These are phyloP conservation scores for Starmerella cellae DNA, from an alignment of 805 yeast genomes.

Conservation along the genomic window DNA sequence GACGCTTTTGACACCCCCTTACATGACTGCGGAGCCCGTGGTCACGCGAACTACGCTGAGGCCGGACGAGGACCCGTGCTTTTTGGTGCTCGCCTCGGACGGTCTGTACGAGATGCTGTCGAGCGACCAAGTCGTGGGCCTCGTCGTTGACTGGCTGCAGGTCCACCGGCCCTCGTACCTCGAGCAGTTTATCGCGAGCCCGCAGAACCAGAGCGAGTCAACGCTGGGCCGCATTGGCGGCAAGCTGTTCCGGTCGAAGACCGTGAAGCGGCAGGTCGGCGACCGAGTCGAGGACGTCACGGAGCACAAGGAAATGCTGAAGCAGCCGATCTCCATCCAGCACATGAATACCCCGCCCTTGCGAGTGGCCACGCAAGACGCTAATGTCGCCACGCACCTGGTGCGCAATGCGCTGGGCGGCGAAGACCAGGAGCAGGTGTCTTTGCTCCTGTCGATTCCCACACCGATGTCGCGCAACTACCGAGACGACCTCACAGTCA, in stretches of 20 bases:
- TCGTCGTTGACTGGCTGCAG: slow-evolving; percentile 90
- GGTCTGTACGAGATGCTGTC: slow-evolving; percentile 85
- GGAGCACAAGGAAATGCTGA: slow-evolving; percentile 40
- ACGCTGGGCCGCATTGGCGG: slow-evolving; percentile 14
- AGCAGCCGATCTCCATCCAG: slow-evolving; percentile 56
- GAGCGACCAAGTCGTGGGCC: slow-evolving; percentile 81
- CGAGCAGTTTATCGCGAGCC: neutral
- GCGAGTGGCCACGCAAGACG: slow-evolving; percentile 46
- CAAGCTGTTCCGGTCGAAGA: slow-evolving; percentile 11
- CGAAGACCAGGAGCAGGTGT: slow-evolving; percentile 75
- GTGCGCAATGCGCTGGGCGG: slow-evolving; percentile 88
- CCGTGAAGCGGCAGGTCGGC: slow-evolving; percentile 15
- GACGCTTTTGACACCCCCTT: slow-evolving; percentile 83
- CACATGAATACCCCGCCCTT: slow-evolving; percentile 10
- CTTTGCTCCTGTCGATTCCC: slow-evolving; percentile 81
- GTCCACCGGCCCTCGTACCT: slow-evolving; percentile 37
- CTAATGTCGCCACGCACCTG: slow-evolving; percentile 81
- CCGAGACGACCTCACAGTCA: slow-evolving; percentile 91
- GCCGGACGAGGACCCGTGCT: slow-evolving; percentile 55
- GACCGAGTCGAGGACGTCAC: slow-evolving; percentile 27
- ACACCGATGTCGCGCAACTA: slow-evolving; percentile 81
- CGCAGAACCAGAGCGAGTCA: neutral
- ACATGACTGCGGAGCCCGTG: slow-evolving; percentile 94
- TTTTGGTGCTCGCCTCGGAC: slow-evolving; percentile 84
- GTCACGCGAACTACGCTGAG: slow-evolving; percentile 66